Evolutionary conservation across 495 filamentous ascomycete species (phyloP).

Genomic region (Corynascus novoguineensis): DNA sequence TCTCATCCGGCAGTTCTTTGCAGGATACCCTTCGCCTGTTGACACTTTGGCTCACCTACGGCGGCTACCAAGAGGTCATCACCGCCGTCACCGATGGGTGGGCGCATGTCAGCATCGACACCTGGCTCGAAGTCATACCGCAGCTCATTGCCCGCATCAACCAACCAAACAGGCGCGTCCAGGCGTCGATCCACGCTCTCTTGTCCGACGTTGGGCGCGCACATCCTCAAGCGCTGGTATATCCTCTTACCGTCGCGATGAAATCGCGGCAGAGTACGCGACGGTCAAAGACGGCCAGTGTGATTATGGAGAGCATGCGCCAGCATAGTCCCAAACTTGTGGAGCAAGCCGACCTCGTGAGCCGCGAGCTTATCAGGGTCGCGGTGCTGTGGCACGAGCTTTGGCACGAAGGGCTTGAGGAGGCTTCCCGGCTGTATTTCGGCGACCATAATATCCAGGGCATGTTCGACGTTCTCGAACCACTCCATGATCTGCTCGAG

Average conservation of each 20-base stretch:
- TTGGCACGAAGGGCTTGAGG: slow-evolving; percentile 98
- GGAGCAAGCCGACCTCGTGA: slow-evolving; percentile 90
- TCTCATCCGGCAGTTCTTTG: slow-evolving; percentile 85
- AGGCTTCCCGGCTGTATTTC: slow-evolving; percentile 87
- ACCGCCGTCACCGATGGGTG: slow-evolving; percentile 83
- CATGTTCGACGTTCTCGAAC: slow-evolving; percentile 88
- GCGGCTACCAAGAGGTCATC: slow-evolving; percentile 82
- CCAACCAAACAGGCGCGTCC: slow-evolving; percentile 79
- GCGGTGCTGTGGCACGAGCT: slow-evolving; percentile 97
- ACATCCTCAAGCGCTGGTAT: slow-evolving; percentile 97
- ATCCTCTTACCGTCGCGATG: slow-evolving; percentile 96
- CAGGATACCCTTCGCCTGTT: slow-evolving; percentile 92
- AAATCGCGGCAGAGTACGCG: slow-evolving; percentile 74
- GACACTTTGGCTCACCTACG: slow-evolving; percentile 94
- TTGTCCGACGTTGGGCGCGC: slow-evolving; percentile 86
- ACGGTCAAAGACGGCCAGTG: slow-evolving; percentile 73
- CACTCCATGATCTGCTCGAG: slow-evolving; percentile 86
- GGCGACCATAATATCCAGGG: slow-evolving; percentile 94
- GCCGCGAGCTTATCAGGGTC: slow-evolving; percentile 89
- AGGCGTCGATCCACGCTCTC: slow-evolving; percentile 83
- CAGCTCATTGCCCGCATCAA: slow-evolving; percentile 97
- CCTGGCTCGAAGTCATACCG: slow-evolving; percentile 96
- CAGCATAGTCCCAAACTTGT: slow-evolving; percentile 91
- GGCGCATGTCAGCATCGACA: slow-evolving; percentile 85
- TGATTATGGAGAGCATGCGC: slow-evolving; percentile 97